These are phyloP conservation scores for Castanospermum australe DNA, from an alignment of 306 rosid species.

Conservation along the genomic window DNA sequence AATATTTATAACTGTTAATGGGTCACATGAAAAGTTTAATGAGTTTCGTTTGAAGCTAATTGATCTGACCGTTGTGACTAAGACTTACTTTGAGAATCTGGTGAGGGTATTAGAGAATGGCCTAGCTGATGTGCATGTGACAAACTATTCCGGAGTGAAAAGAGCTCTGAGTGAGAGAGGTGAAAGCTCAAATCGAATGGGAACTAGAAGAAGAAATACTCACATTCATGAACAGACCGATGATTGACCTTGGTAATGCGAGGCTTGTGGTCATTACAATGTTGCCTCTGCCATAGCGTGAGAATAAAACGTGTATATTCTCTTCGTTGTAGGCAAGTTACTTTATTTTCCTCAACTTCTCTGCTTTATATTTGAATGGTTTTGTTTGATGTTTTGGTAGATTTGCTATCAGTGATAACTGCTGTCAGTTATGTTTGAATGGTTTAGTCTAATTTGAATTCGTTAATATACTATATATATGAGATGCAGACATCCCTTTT, in stretches of 20 bases:
- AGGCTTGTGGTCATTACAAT: neutral
- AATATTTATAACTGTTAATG: neutral
- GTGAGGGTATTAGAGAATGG: neutral
- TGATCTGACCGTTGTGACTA: constrained; percentile 16
- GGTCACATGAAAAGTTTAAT: neutral
- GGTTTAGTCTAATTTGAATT: no score
- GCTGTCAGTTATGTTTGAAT: neutral
- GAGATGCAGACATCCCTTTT: no score
- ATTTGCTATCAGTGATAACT: neutral
- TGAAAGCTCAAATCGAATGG: neutral
- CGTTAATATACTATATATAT: no score
- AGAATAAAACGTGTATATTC: neutral
- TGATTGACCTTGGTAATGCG: neutral
- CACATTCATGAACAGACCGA: neutral
- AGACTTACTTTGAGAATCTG: constrained; percentile 25
- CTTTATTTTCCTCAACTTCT: neutral
- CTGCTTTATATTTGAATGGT: neutral
- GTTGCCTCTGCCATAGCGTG: neutral
- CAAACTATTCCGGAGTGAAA: no score
- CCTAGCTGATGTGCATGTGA: neutral
- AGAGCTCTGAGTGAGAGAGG: neutral
- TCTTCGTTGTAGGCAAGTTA: neutral
- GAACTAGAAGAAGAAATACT: neutral
- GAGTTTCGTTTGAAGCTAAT: neutral
- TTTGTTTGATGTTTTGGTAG: neutral